A percentile compares a stretch with the other conserved stretches of the same genome.
phyloP scores from a whole-genome alignment of 1,284 basidiomycete genomes.

The Trichosporon sp. region DNA sequence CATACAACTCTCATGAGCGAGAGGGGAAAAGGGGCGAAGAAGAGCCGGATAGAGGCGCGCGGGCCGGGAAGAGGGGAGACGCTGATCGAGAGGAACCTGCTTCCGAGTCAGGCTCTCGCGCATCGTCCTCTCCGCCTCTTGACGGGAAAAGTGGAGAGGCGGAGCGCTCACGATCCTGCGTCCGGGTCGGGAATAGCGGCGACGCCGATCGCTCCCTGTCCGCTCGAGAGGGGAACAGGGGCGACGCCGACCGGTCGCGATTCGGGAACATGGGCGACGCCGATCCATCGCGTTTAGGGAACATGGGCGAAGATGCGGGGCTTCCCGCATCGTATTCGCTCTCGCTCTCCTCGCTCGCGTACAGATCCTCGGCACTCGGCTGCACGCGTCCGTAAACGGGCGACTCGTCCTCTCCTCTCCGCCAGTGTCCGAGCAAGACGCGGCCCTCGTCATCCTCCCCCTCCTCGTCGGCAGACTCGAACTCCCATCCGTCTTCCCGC shows the following conservation, averaged over 20 bases:
- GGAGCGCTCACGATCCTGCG: background rate
- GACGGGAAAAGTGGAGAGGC: slow-evolving; percentile 22
- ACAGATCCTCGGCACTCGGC: background rate
- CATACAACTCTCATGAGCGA: slow-evolving; percentile 18
- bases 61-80: slow-evolving; percentile 36
- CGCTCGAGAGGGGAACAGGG: slow-evolving; percentile 21
- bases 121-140: background rate
- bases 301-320: slow-evolving; percentile 20
- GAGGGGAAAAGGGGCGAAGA: slow-evolving; percentile 33
- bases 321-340: slow-evolving; percentile 22
- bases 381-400: slow-evolving; percentile 20
- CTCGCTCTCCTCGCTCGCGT: background rate
- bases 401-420: slow-evolving; percentile 17
- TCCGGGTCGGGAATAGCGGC: slow-evolving; percentile 25
- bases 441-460: slow-evolving; percentile 27
- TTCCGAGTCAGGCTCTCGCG: background rate
- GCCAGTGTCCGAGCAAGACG: slow-evolving; percentile 27
- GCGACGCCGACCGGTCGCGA: slow-evolving; percentile 18
- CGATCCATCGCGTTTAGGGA: slow-evolving; percentile 21
- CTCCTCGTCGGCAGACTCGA: slow-evolving; percentile 25
- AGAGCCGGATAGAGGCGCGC: slow-evolving; percentile 9
- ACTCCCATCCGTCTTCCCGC: slow-evolving; percentile 25
- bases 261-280: slow-evolving; percentile 35
- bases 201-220: slow-evolving; percentile 4
- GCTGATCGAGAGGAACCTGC: background rate